Base-by-base conservation (phyloP, 768 basidiomycete species). In the Chalciporus chontae region DNA sequence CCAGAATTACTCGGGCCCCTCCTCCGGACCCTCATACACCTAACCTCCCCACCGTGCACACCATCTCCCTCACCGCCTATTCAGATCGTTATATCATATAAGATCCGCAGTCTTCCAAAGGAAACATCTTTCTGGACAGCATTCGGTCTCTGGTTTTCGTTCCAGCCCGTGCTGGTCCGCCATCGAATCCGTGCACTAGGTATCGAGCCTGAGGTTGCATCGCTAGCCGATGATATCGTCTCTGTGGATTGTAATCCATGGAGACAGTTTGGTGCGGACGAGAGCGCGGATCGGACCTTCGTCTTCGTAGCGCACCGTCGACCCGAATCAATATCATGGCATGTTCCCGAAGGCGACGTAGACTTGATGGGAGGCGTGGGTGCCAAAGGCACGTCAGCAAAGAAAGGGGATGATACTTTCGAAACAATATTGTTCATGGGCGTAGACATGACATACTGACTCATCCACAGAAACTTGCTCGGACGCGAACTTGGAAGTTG, bases 71-170 rank as follows among this genome's bases (percentile, higher is more conserved):
- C 43, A 8, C 55, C 50, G 36, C 46, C 48, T 31, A 51, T 62
- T 5, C 69, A 71, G 31, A 61, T 92, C 41, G 64, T 87, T 26
- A 79, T 92, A 29, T 85, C 89, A 0, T 93, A 90, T 73, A 87
- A 83, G 65, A 71, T 87, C 15, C 81, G 90, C 21, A 89, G 84
- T 53, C 72, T 89, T 26, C 51, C 76, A 0, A 88, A 87, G 56
- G 90, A 92, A 62, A 72, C 78, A 0, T 71, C 80, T 0, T 93
- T 92, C 65, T 92, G 90, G 89, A 71, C 75, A 4, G 83, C 84
- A 2, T 89, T 93, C 55, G 90, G 90, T 17, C 66, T 86, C 17
- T 91, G 86, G 86, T 90, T 88, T 66, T 58, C 72, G 18, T 90
- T 81, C 52, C 60, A 67, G 38, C 85, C 83, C 4, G 78, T 85